Percentiles rank a stretch among this genome's conserved stretches.
phyloP scores from a whole-genome alignment of 257 asterid species.

The Handroanthus guayacan region DNA sequence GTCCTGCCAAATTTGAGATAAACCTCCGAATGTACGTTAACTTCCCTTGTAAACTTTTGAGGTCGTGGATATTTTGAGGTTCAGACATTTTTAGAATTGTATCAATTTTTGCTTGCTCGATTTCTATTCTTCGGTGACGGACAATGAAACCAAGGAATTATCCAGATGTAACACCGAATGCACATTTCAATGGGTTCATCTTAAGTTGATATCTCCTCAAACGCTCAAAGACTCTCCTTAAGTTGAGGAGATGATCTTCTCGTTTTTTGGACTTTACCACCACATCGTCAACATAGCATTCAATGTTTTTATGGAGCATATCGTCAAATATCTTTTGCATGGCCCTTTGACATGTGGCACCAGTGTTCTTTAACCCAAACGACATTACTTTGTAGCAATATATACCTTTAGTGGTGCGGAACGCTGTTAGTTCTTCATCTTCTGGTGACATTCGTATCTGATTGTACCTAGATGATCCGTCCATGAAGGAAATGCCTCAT shows the following conservation, averaged over 20 bases:
- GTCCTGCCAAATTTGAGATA: not conserved
- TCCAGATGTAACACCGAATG: not conserved
- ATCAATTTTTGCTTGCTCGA: not conserved
- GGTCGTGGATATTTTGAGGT: not conserved
- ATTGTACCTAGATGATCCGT: not conserved
- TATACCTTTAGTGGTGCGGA: not conserved
- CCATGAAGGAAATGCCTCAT: not conserved
- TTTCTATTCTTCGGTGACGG: not conserved
- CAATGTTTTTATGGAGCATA: constrained; percentile 6
- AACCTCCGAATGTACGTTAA: not conserved
- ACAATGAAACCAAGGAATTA: not conserved
- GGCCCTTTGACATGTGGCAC: constrained; percentile 2
- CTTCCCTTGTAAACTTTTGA: not conserved
- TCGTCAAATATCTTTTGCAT: constrained; percentile 18
- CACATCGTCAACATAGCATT: not conserved
- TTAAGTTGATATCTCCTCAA: not conserved
- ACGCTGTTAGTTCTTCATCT: too few relatives aligned
- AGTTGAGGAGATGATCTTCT: too few relatives aligned
- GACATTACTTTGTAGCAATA: not conserved
- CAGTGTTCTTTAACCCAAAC: not conserved
- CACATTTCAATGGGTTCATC: not conserved
- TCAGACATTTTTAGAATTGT: not conserved
- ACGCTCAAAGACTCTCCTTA: not conserved
- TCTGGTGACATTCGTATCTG: too few relatives aligned
- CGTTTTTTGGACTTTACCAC: not conserved